phyloP scores from a whole-genome alignment of 768 basidiomycete species.

The Lactifluus volemus region DNA sequence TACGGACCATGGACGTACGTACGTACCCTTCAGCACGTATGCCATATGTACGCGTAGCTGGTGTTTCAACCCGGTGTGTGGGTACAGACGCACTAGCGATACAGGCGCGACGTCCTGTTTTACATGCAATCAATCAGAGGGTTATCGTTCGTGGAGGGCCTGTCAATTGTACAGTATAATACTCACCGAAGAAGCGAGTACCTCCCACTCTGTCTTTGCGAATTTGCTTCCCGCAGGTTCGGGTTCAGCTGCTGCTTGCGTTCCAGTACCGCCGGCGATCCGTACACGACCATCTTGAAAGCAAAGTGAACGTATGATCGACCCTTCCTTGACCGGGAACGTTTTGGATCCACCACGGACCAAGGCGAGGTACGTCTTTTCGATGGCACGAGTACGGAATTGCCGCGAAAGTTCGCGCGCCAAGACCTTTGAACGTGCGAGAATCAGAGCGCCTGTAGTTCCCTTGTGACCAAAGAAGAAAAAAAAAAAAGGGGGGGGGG shows the following conservation, averaged over 20 bases:
- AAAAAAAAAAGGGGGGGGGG: too few species aligned
- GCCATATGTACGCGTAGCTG: conserved; percentile 20
- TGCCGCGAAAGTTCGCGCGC: conserved; percentile 17
- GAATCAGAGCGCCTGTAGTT: conserved; percentile 16
- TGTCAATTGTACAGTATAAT: background rate
- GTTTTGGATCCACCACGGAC: background rate
- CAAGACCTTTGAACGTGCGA: conserved; percentile 11
- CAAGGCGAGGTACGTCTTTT: conserved; percentile 17
- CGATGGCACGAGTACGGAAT: conserved; percentile 10
- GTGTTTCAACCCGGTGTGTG: conserved; percentile 19
- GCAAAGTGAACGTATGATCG: background rate
- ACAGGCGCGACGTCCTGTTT: conserved; percentile 3
- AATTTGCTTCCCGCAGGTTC: background rate
- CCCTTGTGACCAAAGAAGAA: background rate
- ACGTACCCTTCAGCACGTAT: conserved; percentile 7
- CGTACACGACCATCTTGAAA: conserved; percentile 14
- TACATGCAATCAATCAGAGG: too few species aligned
- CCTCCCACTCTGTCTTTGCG: conserved; percentile 16
- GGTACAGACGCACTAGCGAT: conserved; percentile 15
- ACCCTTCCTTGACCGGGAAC: conserved; percentile 1
- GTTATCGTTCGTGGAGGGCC: too few species aligned
- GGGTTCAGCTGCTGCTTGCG: too few species aligned
- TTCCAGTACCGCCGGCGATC: background rate
- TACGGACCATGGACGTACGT: too few species aligned
- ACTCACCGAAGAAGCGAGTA: conserved; percentile 19